Percentiles rank a stretch among this genome's conserved stretches.
Conservation (phyloP, 306 rosid genomes). For the Quercus suber region DNA sequence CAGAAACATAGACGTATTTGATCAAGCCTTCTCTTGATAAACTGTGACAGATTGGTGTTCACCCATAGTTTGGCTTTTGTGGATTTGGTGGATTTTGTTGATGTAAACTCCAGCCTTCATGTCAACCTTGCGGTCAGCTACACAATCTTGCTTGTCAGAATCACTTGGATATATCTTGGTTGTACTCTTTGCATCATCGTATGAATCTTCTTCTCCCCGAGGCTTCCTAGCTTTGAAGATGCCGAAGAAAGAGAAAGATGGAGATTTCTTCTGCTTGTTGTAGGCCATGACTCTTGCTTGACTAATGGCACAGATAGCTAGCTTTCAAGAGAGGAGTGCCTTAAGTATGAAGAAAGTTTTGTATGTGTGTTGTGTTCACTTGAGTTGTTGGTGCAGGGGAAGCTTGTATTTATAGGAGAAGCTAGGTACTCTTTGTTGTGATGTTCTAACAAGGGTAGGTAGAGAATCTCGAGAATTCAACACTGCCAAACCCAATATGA, state of each 20-base stretch:
- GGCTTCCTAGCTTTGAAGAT: conserved; percentile 45
- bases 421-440: neutral
- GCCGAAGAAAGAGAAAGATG: conserved; percentile 42
- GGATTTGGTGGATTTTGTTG: conserved; percentile 23
- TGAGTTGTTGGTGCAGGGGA: conserved; percentile 13
- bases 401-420: conserved; percentile 39
- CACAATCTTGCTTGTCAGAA: conserved; percentile 44
- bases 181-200: conserved; percentile 38
- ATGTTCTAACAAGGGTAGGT: conserved; percentile 9
- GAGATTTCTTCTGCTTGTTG: conserved; percentile 12
- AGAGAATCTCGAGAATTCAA: conserved; percentile 45
- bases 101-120: conserved; percentile 60
- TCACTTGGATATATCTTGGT: conserved; percentile 77
- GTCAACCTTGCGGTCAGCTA: conserved; percentile 61
- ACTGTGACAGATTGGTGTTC: conserved; percentile 33
- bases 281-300: too few species aligned
- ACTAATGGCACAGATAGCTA: too few species aligned
- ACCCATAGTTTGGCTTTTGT: conserved; percentile 13
- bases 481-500: conserved; percentile 17
- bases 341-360: too few species aligned
- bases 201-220: conserved; percentile 19
- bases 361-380: conserved; percentile 11
- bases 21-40: too few species aligned
- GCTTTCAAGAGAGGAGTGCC: too few species aligned
- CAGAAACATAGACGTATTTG: too few species aligned